Evolutionary conservation across 257 asterid species (phyloP), one percentile per base, ranked within the genome.

Genomic region (Asclepias syriaca): DNA sequence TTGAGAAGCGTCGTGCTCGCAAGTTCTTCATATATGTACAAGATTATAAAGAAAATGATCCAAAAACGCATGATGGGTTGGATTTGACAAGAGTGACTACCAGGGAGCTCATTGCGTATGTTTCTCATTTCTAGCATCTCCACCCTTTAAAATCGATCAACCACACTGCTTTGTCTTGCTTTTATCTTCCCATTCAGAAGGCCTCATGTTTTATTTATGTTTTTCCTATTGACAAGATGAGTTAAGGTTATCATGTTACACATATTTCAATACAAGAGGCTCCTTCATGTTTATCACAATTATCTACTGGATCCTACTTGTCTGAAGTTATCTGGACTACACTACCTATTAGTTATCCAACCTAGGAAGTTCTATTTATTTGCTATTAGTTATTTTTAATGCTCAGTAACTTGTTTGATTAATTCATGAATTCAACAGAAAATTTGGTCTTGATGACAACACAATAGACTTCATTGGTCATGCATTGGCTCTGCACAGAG

Each of bases 1-100:
- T 94, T 73, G 98, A 94, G 81, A 94, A 94, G 88, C 91, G 98
- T 2, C 97, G 97, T 75, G 98, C 98, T 61, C 83, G 96, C 14
- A 94, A 94, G 72, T 94, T 91, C 84, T 94, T 94, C 85, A 86
- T 91, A 70, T 94, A 89, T 78, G 97, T 91, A 81, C 98, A 94
- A 78, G 87, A 91, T 70, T 94, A 91, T 83, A 80, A 87, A 4
- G 98, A 89, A 84, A 85, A 56, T 29, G 93, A 92, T 74, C 96
- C 96, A 22, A 89, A 84, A 79, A 86, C 97, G 32, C 97, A 92
- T 34, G 97, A 88, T 37, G 98, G 97, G 79, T 88, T 94, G 98
- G 95, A 94, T 77, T 85, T 94, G 84, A 80, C 96, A 29, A 84
- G 85, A 86, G 94, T 94, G 71, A 87, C 94, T 12, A 81, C 96